Evolutionary conservation across 305 asterid species (phyloP).

Genomic region (Fraxinus nigra): DNA sequence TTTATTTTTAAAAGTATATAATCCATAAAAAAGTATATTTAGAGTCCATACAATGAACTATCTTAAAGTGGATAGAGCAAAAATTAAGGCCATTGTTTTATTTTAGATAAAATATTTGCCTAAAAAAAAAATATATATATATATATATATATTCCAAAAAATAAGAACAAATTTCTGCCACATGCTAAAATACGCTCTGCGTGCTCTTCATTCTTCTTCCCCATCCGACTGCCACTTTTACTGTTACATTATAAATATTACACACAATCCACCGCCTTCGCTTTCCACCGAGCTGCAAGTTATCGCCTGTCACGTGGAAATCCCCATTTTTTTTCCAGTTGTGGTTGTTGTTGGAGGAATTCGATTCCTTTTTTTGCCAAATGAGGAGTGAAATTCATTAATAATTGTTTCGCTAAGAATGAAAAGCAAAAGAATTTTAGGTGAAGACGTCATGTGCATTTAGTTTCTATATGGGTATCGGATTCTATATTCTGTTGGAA

Average conservation of each 20-base stretch:
- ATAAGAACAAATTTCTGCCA: conserved; percentile 13
- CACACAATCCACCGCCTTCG: not conserved
- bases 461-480: conserved; percentile 23
- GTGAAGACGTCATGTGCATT: conserved; percentile 28
- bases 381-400: not conserved
- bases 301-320: conserved; percentile 35
- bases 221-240: conserved; percentile 26
- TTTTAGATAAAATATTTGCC: not conserved
- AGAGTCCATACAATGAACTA: not conserved
- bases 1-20: not conserved
- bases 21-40: not conserved
- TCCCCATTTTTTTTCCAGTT: conserved; percentile 4
- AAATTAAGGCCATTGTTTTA: not conserved
- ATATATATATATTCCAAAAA: not conserved
- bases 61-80: not conserved
- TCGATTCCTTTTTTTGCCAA: conserved; percentile 22
- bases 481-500: conserved; percentile 30
- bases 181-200: conserved; percentile 33
- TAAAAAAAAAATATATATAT: not conserved
- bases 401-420: not conserved
- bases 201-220: conserved; percentile 19
- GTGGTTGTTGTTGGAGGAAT: conserved; percentile 8
- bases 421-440: not conserved
- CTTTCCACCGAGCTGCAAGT: not conserved
- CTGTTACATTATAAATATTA: conserved; percentile 13